phyloP scores from a whole-genome alignment of 805 yeast species.

The Ogataea zsoltii region DNA sequence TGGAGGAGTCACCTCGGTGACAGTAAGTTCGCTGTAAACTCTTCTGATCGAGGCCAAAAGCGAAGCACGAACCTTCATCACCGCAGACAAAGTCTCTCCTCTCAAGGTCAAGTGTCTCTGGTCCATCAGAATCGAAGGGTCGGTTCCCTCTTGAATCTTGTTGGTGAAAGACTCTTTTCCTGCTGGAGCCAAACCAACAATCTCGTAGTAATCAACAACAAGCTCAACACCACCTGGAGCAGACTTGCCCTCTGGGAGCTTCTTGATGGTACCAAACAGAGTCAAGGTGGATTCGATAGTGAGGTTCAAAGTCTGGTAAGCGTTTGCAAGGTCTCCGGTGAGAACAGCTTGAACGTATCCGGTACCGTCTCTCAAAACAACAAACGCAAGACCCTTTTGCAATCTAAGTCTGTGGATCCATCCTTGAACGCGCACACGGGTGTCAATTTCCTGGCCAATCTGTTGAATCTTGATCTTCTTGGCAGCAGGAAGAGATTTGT shows the following conservation, averaged over 20 bases:
- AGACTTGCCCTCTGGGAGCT: constrained; percentile 91
- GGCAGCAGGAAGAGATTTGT: constrained; percentile 70
- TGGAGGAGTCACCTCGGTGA: constrained; percentile 96
- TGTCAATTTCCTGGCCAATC: constrained; percentile 54
- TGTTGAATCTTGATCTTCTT: constrained; percentile 62
- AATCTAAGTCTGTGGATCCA: constrained; percentile 95
- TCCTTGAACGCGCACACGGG: constrained; percentile 78
- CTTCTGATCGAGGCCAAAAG: constrained; percentile 73
- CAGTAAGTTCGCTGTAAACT: constrained; percentile 69
- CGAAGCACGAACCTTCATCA: constrained; percentile 91
- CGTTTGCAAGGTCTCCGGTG: constrained; percentile 88
- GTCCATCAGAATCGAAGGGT: constrained; percentile 88
- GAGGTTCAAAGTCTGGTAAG: constrained; percentile 78
- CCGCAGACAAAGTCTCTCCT: constrained; percentile 91
- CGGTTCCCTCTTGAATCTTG: constrained; percentile 91
- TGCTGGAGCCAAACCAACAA: constrained; percentile 91
- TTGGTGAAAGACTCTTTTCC: constrained; percentile 96
- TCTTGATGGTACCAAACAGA: constrained; percentile 76
- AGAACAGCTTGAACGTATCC: constrained; percentile 88
- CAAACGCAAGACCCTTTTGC: constrained; percentile 89
- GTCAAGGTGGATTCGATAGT: constrained; percentile 86
- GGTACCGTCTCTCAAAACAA: constrained; percentile 93
- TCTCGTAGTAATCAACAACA: constrained; percentile 83
- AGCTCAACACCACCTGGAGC: constrained; percentile 99
- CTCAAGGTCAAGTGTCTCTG: constrained; percentile 95